These are phyloP conservation scores for Penicillium samsonianum DNA, from an alignment of 495 filamentous ascomycete genomes.

Conservation along the genomic window DNA sequence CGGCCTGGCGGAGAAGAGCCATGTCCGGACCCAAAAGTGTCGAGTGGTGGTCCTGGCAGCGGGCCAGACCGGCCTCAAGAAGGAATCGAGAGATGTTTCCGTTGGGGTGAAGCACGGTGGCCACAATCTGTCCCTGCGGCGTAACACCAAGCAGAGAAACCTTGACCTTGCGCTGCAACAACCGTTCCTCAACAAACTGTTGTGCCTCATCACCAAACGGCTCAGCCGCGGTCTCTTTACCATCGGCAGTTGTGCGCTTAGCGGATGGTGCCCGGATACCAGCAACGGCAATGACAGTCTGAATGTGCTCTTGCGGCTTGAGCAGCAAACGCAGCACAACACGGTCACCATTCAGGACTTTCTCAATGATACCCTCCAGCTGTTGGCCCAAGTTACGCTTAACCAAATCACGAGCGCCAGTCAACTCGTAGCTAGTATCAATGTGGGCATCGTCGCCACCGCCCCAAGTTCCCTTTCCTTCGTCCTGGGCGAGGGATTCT, in stretches of 20 bases:
- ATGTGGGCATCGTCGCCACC: conserved; percentile 58
- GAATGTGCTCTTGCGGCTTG: conserved; percentile 74
- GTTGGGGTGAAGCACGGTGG: conserved; percentile 76
- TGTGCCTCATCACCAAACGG: conserved; percentile 85
- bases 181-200: conserved; percentile 77
- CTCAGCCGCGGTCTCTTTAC: conserved; percentile 79
- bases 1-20: conserved; percentile 79
- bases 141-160: conserved; percentile 81
- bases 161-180: conserved; percentile 83
- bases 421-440: conserved; percentile 76
- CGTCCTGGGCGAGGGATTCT: conserved; percentile 78
- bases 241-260: conserved; percentile 76
- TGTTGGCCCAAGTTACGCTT: conserved; percentile 75
- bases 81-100: conserved; percentile 90
- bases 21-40: conserved; percentile 84
- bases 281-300: conserved; percentile 83
- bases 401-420: conserved; percentile 68
- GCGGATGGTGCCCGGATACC: conserved; percentile 86
- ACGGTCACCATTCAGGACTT: conserved; percentile 86
- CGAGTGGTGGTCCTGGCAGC: conserved; percentile 92
- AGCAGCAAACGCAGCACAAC: conserved; percentile 80
- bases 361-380: conserved; percentile 81
- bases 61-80: conserved; percentile 81
- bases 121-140: conserved; percentile 82
- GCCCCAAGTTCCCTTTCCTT: conserved; percentile 77